These are phyloP conservation scores for Sechiopsis laciniata DNA, from an alignment of 306 rosid species.

Conservation along the genomic window DNA sequence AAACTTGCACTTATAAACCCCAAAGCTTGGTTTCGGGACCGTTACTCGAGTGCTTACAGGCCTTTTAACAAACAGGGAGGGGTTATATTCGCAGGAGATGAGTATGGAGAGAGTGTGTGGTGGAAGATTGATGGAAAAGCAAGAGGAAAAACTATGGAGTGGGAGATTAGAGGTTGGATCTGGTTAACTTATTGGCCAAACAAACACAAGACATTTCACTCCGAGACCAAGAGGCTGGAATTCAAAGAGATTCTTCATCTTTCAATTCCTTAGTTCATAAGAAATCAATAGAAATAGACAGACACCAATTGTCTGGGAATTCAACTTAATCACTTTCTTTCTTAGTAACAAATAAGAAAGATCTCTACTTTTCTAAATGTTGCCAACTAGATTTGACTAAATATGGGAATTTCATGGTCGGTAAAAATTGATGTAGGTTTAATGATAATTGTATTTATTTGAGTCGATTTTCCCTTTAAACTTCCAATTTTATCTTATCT, in stretches of 20 bases:
- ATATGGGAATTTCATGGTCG: background rate
- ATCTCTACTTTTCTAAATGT: background rate
- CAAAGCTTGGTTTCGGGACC: constrained; percentile 67
- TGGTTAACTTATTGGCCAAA: constrained; percentile 96
- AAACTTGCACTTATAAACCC: constrained; percentile 62
- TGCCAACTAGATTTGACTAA: background rate
- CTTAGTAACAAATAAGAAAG: background rate
- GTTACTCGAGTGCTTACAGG: constrained; percentile 72
- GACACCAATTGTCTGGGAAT: background rate
- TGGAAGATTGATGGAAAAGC: constrained; percentile 79
- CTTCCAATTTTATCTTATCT: background rate
- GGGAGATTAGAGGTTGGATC: constrained; percentile 87
- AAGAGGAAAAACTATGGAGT: constrained; percentile 67
- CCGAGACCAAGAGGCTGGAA: constrained; percentile 72
- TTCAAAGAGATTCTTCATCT: constrained; percentile 59
- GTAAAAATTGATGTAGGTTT: background rate
- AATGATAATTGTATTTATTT: background rate
- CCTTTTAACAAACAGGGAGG: constrained; percentile 96
- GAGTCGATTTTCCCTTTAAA: background rate
- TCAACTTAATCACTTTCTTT: background rate
- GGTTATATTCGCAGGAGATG: constrained; percentile 73
- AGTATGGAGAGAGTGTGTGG: constrained; percentile 67
- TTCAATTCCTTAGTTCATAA: constrained; percentile 37
- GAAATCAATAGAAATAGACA: background rate
- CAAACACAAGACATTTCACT: constrained; percentile 55